phyloP scores from a whole-genome alignment of 2,329 filamentous ascomycete species.

The Diaporthe velutina region DNA sequence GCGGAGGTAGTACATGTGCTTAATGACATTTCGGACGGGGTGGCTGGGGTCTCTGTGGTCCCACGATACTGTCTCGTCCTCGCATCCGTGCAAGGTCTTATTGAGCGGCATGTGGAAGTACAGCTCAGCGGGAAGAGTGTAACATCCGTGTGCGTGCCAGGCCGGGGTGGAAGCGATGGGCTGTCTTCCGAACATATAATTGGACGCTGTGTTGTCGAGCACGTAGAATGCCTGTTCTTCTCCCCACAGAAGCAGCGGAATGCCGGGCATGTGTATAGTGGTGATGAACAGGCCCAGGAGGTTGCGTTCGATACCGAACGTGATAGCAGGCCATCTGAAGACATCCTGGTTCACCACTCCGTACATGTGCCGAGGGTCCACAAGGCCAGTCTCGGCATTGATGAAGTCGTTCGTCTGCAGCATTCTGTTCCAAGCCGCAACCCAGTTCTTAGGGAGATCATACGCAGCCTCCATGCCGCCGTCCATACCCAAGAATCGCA shows the following conservation, averaged over 20 bases:
- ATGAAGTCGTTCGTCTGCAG: slow-evolving; percentile 70
- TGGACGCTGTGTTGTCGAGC: slow-evolving; percentile 72
- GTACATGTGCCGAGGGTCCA: slow-evolving; percentile 75
- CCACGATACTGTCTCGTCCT: slow-evolving; percentile 65
- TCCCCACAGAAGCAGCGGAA: slow-evolving; percentile 67
- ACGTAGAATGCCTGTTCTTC: slow-evolving; percentile 76
- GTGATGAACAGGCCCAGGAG: slow-evolving; percentile 69
- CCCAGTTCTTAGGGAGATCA: slow-evolving; percentile 53
- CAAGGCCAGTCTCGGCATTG: slow-evolving; percentile 70
- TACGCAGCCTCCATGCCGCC: slow-evolving; percentile 48
- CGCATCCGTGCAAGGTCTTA: slow-evolving; percentile 65
- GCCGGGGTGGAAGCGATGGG: slow-evolving; percentile 72
- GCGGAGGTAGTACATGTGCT: slow-evolving; percentile 72
- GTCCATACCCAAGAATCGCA: slow-evolving; percentile 49
- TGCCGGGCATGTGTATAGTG: slow-evolving; percentile 56
- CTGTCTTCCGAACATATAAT: slow-evolving; percentile 76
- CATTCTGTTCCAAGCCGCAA: slow-evolving; percentile 67
- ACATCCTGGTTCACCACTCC: slow-evolving; percentile 76
- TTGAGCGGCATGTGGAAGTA: slow-evolving; percentile 71
- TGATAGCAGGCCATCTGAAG: slow-evolving; percentile 72
- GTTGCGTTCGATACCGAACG: slow-evolving; percentile 68
- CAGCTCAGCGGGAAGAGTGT: slow-evolving; percentile 66
- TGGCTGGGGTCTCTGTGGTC: slow-evolving; percentile 75
- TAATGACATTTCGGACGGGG: slow-evolving; percentile 71
- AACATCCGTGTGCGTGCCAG: slow-evolving; percentile 76